A percentile compares a stretch with the other conserved stretches of the same genome.
These are phyloP conservation scores for Batkoa obscura DNA, from an alignment of 371 early-diverging fungal genomes.

Conservation along the genomic window DNA sequence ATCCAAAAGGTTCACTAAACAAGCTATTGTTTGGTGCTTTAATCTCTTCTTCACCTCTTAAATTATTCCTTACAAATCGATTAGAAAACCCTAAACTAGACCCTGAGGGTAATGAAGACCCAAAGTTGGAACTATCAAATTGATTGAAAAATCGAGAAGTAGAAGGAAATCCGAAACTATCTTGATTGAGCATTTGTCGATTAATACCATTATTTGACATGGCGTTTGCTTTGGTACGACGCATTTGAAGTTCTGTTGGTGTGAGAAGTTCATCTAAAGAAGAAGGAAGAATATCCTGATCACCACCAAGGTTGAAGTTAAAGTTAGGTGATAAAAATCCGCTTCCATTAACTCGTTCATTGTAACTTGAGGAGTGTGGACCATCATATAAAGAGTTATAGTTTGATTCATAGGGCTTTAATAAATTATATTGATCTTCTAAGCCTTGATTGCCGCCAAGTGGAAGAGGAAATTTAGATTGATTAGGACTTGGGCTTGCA, in stretches of 20 bases:
- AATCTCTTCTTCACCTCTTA: neutral
- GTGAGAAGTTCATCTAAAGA: slow-evolving; percentile 13
- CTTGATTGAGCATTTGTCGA: neutral
- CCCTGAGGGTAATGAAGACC: neutral
- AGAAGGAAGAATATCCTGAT: slow-evolving; percentile 11
- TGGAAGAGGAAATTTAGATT: neutral
- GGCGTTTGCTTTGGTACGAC: slow-evolving; percentile 8
- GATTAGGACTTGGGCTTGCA: neutral
- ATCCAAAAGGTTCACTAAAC: slow-evolving; percentile 18
- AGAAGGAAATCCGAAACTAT: neutral
- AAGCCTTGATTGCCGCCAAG: neutral
- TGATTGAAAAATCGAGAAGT: neutral
- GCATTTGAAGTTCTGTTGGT: slow-evolving; percentile 10
- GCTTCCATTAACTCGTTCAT: neutral
- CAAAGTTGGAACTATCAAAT: neutral
- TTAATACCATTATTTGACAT: neutral
- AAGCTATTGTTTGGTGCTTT: neutral
- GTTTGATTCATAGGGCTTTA: neutral
- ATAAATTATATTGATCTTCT: neutral
- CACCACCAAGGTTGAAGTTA: slow-evolving; percentile 2
- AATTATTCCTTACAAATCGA: neutral
- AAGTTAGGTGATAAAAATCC: slow-evolving; percentile 2
- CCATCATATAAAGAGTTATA: neutral
- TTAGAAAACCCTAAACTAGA: slow-evolving; percentile 5
- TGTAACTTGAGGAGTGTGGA: neutral